Evolutionary conservation across 345 rosid genomes (phyloP).

Genomic region (Eucalyptus victrix): DNA sequence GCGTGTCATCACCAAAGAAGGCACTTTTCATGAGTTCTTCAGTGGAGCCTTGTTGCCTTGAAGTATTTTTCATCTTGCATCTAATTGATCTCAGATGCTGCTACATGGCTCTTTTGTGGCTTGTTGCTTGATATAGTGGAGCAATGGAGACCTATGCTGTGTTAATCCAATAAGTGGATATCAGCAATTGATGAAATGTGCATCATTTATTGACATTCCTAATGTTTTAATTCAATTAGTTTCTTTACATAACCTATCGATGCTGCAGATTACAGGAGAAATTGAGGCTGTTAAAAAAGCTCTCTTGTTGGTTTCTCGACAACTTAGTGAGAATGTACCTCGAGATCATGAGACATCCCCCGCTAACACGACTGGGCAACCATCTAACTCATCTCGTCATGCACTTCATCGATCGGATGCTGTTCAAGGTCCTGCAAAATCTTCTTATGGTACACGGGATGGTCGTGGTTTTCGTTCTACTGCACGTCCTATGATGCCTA

Average conservation of each 20-base stretch:
- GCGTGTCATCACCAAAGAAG: background rate
- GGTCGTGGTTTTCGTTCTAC: constrained; percentile 8
- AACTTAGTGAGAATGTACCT: constrained; percentile 39
- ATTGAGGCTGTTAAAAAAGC: constrained; percentile 54
- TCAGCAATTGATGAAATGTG: background rate
- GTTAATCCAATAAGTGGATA: background rate
- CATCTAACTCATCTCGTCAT: constrained; percentile 19
- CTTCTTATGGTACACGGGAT: constrained; percentile 21
- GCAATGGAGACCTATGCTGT: background rate
- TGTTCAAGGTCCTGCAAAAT: constrained; percentile 22
- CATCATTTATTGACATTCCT: background rate
- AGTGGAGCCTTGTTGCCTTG: background rate
- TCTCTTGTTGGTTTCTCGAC: constrained; percentile 38
- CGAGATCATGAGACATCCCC: constrained; percentile 24
- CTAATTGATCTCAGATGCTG: background rate
- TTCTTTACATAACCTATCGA: background rate
- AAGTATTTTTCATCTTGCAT: background rate
- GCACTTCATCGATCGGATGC: constrained; percentile 18
- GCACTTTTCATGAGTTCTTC: background rate
- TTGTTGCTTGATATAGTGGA: background rate
- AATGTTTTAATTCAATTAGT: background rate
- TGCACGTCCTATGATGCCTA: constrained; percentile 1
- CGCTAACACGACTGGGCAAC: constrained; percentile 18
- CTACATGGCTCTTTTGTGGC: background rate
- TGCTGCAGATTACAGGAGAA: constrained; percentile 52